Conservation (phyloP, 2,329 filamentous ascomycete genomes). For the Paraphaeosphaeria minitans region DNA sequence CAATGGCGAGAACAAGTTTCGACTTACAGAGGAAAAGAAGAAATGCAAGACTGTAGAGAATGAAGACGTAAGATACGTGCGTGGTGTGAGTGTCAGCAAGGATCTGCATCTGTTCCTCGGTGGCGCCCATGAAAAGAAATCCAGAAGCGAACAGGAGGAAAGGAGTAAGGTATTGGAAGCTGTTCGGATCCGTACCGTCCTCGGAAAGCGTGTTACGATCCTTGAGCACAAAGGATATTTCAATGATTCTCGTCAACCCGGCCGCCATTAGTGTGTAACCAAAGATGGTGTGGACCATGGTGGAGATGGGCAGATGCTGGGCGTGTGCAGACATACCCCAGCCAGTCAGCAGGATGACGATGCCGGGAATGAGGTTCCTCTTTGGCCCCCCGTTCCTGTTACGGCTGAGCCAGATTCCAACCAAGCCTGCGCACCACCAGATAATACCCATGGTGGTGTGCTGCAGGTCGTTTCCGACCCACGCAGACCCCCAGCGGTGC, state of each 20-base stretch:
- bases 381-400: conserved; percentile 83
- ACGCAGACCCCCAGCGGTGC: conserved; percentile 86
- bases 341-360: conserved; percentile 89
- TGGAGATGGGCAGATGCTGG: conserved; percentile 81
- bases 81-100: conserved; percentile 76
- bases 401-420: conserved; percentile 89
- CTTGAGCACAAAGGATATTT: conserved; percentile 84
- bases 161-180: conserved; percentile 72
- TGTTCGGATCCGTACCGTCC: conserved; percentile 72
- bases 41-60: conserved; percentile 89
- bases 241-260: conserved; percentile 81
- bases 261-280: conserved; percentile 95
- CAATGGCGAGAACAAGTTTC: neutral
- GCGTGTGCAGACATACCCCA: conserved; percentile 96
- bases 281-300: conserved; percentile 86
- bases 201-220: conserved; percentile 70
- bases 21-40: conserved; percentile 80
- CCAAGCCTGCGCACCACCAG: conserved; percentile 93
- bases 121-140: conserved; percentile 97
- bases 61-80: conserved; percentile 89
- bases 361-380: conserved; percentile 89
- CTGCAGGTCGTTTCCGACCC: conserved; percentile 94
- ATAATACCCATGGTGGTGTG: conserved; percentile 99
- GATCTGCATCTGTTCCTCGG: conserved; percentile 91
- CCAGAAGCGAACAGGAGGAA: conserved; percentile 88